Percentiles rank a stretch among this genome's conserved stretches.
Evolutionary conservation across 495 filamentous ascomycete genomes (phyloP).

Genomic region (Neurospora sp.): DNA sequence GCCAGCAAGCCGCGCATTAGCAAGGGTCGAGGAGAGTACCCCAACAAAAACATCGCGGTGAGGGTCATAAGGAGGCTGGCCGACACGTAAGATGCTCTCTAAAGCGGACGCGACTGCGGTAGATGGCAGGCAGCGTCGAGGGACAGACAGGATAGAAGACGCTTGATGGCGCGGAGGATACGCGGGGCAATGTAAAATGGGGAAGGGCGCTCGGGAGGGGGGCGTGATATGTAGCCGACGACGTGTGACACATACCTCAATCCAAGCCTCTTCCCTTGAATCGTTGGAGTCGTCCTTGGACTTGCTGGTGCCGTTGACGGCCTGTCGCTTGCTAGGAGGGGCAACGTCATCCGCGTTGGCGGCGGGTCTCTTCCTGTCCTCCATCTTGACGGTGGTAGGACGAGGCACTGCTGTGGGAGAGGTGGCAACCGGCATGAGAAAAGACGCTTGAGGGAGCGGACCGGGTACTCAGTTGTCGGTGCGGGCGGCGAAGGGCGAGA

Average conservation of each 20-base stretch:
- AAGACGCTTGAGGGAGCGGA: constrained; percentile 10
- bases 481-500: constrained; percentile 13
- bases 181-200: constrained; percentile 1
- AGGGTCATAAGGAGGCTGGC: constrained; percentile 9
- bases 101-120: constrained; percentile 7
- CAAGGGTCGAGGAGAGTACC: constrained; percentile 29
- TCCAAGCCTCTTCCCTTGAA: constrained; percentile 65
- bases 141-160: not conserved
- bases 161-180: not conserved
- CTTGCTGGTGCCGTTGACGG: constrained; percentile 65
- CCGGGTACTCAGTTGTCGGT: not conserved
- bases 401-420: constrained; percentile 58
- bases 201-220: constrained; percentile 9
- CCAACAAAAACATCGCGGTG: constrained; percentile 16
- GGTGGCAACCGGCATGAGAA: constrained; percentile 76
- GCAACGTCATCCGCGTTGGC: constrained; percentile 65
- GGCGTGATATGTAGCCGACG: constrained; percentile 2
- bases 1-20: constrained; percentile 40
- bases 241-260: constrained; percentile 63
- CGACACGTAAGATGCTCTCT: constrained; percentile 3
- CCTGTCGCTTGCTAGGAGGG: constrained; percentile 79
- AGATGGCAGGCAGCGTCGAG: constrained; percentile 1
- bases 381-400: constrained; percentile 74
- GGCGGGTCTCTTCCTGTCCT: constrained; percentile 90
- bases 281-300: constrained; percentile 62